Evolutionary conservation across 805 yeast genomes (phyloP), one percentile per base, ranked within the genome.

Genomic region (Clavispora asparagi): DNA sequence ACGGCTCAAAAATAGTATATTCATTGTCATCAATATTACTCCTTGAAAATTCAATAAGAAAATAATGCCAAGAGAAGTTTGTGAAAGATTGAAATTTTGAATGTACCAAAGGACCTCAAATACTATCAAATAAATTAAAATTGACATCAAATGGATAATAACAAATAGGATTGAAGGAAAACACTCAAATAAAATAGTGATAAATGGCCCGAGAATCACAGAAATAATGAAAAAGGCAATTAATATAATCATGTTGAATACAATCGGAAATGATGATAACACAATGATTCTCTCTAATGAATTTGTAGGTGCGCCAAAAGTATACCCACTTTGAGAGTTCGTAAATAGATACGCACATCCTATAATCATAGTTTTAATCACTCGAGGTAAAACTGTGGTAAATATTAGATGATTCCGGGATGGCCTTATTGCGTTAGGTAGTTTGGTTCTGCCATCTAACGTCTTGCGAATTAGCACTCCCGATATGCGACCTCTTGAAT

Each of bases 51-150:
- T 61, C n/a, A 76, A 64, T 2, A 79, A 63, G 7, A 82, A 70
- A 29, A 82, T 72, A n/a, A 83, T 60, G 3, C 92, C 87, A 6
- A 84, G 64, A 23, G 87, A 56, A 0, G 90, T 73, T 42, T 77
- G 68, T 0, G 83, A 67, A 46, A 84, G 70, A 56, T 78, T 74
- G 81, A 87, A 84, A 17, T 81, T 78, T 58, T 89, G 92, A 37
- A 82, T 65, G 27, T 82, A 65, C 79, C 87, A 81, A 51, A 87
- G 67, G 11, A 83, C 55, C 56, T 83, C 87, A 65, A 85, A 83
- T 47, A 76, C 71, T 1, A 76, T 38, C 6, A 82, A 47, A 53
- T 85, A 81, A 36, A 73, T 67, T 16, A 83, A 7, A 2, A 84
- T 74, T 0, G 85, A 76, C 2, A 74, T 38, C 0, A 70, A 51